Evolutionary conservation across 768 basidiomycete genomes (phyloP).

Genomic region (Pholiota molesta): DNA sequence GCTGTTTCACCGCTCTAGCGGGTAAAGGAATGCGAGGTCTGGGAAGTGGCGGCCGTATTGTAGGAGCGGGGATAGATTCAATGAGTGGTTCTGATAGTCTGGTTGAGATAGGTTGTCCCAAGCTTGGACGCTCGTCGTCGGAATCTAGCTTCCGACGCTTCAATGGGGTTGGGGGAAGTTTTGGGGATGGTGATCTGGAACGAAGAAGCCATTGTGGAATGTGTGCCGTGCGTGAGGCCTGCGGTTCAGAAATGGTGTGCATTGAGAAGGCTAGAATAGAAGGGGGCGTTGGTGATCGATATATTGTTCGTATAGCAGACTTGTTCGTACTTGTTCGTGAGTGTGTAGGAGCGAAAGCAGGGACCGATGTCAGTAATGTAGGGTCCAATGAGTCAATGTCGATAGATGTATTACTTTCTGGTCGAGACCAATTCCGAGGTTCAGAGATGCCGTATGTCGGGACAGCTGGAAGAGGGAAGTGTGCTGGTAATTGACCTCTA

Average conservation of each 20-base stretch:
- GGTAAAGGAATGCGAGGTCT: background rate
- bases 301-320: background rate
- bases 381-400: background rate
- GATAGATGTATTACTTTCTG: background rate
- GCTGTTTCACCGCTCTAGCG: background rate
- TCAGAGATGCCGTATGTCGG: too few species aligned
- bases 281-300: background rate
- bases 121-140: background rate
- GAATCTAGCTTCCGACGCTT: conserved; percentile 20
- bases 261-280: conserved; percentile 7
- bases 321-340: background rate
- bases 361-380: background rate
- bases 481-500: too few species aligned
- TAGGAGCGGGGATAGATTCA: background rate
- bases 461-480: too few species aligned
- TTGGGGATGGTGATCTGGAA: conserved; percentile 22
- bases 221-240: background rate
- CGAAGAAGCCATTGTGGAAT: conserved; percentile 12
- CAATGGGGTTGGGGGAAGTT: conserved; percentile 18
- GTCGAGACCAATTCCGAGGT: too few species aligned
- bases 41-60: background rate
- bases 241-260: background rate
- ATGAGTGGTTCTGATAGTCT: background rate
- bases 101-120: background rate
- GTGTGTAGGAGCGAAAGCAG: background rate